These are phyloP conservation scores for Fraxinus quadrangulata DNA, from an alignment of 257 asterid genomes.

Conservation along the genomic window DNA sequence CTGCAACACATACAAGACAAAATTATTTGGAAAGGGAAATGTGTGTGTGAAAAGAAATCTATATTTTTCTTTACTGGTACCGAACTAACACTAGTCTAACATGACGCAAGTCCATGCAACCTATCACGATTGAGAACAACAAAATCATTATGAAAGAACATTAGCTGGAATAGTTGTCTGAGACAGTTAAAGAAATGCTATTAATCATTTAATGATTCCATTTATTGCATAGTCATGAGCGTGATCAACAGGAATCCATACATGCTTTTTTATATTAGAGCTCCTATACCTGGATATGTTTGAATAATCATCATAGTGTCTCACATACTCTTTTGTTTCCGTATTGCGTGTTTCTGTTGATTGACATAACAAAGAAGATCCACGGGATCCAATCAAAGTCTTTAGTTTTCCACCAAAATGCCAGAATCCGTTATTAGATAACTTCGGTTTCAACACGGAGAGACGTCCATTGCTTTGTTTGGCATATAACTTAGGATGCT, in stretches of 20 bases:
- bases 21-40: too few species aligned
- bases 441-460: slow-evolving; percentile 44
- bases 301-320: slow-evolving; percentile 43
- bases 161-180: not conserved
- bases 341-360: slow-evolving; percentile 59
- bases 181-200: not conserved
- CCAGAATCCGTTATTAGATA: slow-evolving; percentile 50
- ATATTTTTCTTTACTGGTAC: not conserved
- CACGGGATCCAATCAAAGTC: slow-evolving; percentile 40
- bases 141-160: not conserved
- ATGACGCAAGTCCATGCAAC: not conserved
- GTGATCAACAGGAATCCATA: not conserved
- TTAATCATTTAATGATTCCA: not conserved
- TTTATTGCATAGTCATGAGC: not conserved
- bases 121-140: not conserved
- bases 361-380: slow-evolving; percentile 53
- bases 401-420: slow-evolving; percentile 48
- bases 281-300: slow-evolving; percentile 54
- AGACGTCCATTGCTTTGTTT: slow-evolving; percentile 47
- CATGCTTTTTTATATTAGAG: not conserved
- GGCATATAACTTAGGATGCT: slow-evolving; percentile 52
- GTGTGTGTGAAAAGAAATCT: not conserved
- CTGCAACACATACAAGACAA: too few species aligned
- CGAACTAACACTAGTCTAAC: not conserved
- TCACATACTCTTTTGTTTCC: slow-evolving; percentile 53